Base-by-base conservation (phyloP, 345 rosid genomes). In the Angophora floribunda region DNA sequence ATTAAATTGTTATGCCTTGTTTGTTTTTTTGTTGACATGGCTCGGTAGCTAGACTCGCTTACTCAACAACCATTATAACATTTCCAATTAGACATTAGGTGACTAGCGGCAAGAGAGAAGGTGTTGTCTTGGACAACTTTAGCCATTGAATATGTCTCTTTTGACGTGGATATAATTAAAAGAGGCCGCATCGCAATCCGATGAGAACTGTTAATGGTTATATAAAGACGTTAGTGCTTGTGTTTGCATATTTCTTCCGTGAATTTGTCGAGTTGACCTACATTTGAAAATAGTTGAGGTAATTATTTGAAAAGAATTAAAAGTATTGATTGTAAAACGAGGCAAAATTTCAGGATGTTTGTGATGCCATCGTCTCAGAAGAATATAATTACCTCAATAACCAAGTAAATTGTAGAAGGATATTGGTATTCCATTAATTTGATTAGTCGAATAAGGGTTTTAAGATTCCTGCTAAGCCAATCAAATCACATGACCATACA, bases 151-250 rank as follows among this genome's bases (percentile, higher is more conserved):
- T 61, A 9, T 55, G 70, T 61, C 70, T 61, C 16, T 28, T 0
- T 0, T 61, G n/a, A 61, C 32, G 32, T 3, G 0, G 0, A 61
- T 61, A 6, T 61, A 0, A 28, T 61, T 13, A 26, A n/a, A 61
- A 28, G 70, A 61, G 70, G 36, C 0, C 22, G 28, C 61, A 55
- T 55, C 26, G 0, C 61, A 22, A 11, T 5, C 61, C 9, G 9
- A 0, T 55, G 61, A 4, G 22, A 55, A 22, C 61, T 22, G 0
- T 55, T 55, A 11, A 55, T 55, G 2, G 0, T 21, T 21, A 7
- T 0, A 55, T 55, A 8, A 36, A 36, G 28, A 55, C 28, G 0
- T 55, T 22, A 21, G 67, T 30, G 0, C 13, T 11, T 14, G 6
- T 61, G 75, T 63, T 0, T n/a, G 36, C 70, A 63, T 63, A 28